Conservation (phyloP, 371 early-diverging fungal genomes). For the Mortierella sp. region DNA sequence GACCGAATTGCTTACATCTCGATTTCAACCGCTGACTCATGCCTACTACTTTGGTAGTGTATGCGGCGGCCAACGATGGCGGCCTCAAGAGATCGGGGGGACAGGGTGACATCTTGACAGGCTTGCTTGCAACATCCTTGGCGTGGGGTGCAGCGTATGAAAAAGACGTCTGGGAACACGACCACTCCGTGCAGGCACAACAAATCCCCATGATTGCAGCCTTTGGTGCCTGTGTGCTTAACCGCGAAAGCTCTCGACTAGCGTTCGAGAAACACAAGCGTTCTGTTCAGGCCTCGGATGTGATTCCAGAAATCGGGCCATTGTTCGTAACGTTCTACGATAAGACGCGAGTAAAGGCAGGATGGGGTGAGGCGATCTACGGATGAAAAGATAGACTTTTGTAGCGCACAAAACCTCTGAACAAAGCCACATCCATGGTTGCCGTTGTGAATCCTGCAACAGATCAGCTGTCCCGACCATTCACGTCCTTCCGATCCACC, state of each 20-base stretch:
- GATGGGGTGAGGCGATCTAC: constrained; percentile 27
- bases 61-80: constrained; percentile 61
- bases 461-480: too few relatives aligned
- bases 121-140: constrained; percentile 86
- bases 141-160: constrained; percentile 85
- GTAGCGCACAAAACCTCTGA: neutral
- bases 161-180: constrained; percentile 69
- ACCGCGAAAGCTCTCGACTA: constrained; percentile 69
- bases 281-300: constrained; percentile 77
- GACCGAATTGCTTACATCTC: constrained; percentile 5
- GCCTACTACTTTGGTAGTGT: constrained; percentile 55
- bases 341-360: constrained; percentile 15
- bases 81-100: constrained; percentile 96
- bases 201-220: constrained; percentile 74
- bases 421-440: constrained; percentile 2
- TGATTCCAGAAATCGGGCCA: constrained; percentile 77
- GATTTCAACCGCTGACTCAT: neutral
- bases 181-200: constrained; percentile 9
- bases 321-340: constrained; percentile 55
- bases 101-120: constrained; percentile 97
- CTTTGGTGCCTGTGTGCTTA: constrained; percentile 76
- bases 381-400: constrained; percentile 2
- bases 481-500: too few relatives aligned
- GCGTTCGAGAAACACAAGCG: constrained; percentile 80
- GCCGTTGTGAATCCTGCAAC: too few relatives aligned